Conservation (phyloP, 2,329 filamentous ascomycete genomes). For the Zopfia rhizophila region DNA sequence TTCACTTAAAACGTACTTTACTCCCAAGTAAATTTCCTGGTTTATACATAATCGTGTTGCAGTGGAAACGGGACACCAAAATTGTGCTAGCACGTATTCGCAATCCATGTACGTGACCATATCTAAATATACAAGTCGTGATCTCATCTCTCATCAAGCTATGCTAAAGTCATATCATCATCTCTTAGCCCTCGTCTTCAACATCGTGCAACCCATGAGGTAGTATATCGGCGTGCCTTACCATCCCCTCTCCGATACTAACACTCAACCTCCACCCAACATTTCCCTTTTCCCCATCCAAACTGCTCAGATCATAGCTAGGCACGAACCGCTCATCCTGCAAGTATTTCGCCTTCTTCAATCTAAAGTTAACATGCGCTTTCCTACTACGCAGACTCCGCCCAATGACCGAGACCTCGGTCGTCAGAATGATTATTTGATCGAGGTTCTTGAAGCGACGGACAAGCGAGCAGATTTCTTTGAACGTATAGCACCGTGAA, state of each 20-base stretch:
- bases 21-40: no score
- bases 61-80: no score
- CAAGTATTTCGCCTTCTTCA: conserved; percentile 10
- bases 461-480: conserved; percentile 11
- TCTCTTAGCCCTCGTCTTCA: no score
- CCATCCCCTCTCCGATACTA: not conserved
- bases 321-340: conserved; percentile 12
- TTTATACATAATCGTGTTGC: no score
- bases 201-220: conserved; percentile 2
- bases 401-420: not conserved
- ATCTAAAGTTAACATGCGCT: conserved; percentile 9
- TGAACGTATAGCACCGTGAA: conserved; percentile 9
- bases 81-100: no score
- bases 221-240: conserved; percentile 1
- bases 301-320: conserved; percentile 8
- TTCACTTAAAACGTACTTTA: no score
- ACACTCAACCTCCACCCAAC: no score
- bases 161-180: no score
- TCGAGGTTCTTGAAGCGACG: conserved; percentile 5
- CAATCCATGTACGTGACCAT: no score
- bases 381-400: not conserved
- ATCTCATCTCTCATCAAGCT: no score
- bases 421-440: conserved; percentile 1
- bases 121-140: no score
- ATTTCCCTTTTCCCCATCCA: conserved; percentile 2